Conservation (phyloP, 2,329 filamentous ascomycete species). For the Podosphaera xanthii region DNA sequence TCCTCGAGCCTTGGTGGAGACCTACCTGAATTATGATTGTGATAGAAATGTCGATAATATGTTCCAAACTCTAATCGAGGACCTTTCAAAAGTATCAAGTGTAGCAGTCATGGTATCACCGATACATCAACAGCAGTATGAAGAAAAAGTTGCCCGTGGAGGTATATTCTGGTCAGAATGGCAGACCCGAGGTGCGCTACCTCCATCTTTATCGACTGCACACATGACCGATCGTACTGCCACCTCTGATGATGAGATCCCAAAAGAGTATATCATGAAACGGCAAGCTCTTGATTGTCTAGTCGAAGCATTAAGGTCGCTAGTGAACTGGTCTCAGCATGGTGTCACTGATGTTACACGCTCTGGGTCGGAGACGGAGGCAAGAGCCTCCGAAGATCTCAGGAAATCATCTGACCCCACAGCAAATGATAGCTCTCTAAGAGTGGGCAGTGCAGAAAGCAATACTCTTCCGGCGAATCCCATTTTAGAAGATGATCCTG, state of each 20-base stretch:
- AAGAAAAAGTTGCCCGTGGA: slow-evolving; percentile 44
- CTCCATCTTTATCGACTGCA: slow-evolving; percentile 49
- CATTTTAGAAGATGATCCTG: slow-evolving; percentile 67
- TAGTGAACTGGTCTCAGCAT: slow-evolving; percentile 71
- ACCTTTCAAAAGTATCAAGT: slow-evolving; percentile 71
- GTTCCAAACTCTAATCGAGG: slow-evolving; percentile 85
- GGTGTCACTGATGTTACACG: slow-evolving; percentile 37
- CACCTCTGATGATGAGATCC: slow-evolving; percentile 46
- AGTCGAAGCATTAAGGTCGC: slow-evolving; percentile 67
- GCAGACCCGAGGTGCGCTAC: slow-evolving; percentile 67
- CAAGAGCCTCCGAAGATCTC: slow-evolving; percentile 31
- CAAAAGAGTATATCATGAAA: slow-evolving; percentile 79
- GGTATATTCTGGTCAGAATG: slow-evolving; percentile 41
- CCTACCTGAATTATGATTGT: slow-evolving; percentile 96
- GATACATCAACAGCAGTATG: slow-evolving; percentile 64
- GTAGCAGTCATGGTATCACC: slow-evolving; percentile 52
- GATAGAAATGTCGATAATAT: slow-evolving; percentile 91
- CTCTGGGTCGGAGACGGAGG: slow-evolving; percentile 24
- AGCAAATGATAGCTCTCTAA: slow-evolving; percentile 33
- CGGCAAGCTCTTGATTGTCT: slow-evolving; percentile 71
- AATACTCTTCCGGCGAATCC: slow-evolving; percentile 41
- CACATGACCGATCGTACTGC: slow-evolving; percentile 22
- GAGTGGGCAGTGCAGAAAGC: slow-evolving; percentile 28
- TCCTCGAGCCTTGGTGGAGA: slow-evolving; percentile 72
- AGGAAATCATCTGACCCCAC: slow-evolving; percentile 61